Evolutionary conservation across 2,329 filamentous ascomycete species (phyloP).

Genomic region (Drechslerella dactyloides): DNA sequence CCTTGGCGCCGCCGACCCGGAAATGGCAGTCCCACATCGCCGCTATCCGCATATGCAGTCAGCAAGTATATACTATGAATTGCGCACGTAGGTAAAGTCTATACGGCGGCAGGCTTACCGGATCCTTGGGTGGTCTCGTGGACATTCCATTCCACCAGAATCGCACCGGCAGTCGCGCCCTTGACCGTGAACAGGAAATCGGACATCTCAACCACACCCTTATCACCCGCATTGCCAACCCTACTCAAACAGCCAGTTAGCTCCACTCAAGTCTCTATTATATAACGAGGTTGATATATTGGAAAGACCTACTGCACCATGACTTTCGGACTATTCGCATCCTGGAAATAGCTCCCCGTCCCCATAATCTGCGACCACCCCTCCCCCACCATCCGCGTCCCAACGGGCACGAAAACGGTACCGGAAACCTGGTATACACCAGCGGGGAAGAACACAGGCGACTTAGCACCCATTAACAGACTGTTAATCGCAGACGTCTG

Average conservation of each 20-base stretch:
- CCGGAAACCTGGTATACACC: conserved; percentile 74
- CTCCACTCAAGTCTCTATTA: no score
- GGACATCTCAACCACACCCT: conserved; percentile 71
- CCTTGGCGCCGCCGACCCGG: conserved; percentile 57
- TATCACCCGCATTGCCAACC: conserved; percentile 69
- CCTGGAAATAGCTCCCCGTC: conserved; percentile 65
- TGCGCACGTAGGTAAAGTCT: neutral
- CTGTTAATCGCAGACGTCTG: conserved; percentile 77
- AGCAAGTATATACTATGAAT: no score
- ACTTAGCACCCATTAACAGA: conserved; percentile 68
- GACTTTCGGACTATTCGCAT: conserved; percentile 66
- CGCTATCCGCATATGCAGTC: neutral
- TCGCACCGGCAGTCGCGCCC: conserved; percentile 71
- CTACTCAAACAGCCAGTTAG: no score
- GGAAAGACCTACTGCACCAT: conserved; percentile 61
- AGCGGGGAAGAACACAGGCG: conserved; percentile 76
- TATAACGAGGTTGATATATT: no score
- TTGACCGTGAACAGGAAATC: conserved; percentile 75
- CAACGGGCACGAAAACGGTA: conserved; percentile 59
- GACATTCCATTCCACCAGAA: conserved; percentile 77
- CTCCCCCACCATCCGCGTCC: conserved; percentile 67
- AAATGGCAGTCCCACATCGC: conserved; percentile 53
- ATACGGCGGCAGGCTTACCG: neutral
- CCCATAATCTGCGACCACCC: conserved; percentile 66
- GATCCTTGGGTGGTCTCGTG: conserved; percentile 57